Evolutionary conservation across 805 yeast genomes (phyloP).

Genomic region (Metahyphopichia silvanorum): DNA sequence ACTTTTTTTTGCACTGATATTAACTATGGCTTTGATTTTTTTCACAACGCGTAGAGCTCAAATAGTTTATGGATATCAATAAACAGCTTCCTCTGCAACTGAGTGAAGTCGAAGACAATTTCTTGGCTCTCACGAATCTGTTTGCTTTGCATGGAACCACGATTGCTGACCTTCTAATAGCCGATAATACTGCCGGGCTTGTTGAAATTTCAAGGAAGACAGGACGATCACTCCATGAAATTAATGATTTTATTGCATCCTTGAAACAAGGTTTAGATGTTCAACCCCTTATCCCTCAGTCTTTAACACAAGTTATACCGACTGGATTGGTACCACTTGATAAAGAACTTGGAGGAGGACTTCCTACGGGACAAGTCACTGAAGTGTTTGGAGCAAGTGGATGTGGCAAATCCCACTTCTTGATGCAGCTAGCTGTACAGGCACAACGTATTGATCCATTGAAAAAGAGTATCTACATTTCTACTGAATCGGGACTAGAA

Average conservation of each 20-base stretch:
- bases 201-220: slow-evolving; percentile 1
- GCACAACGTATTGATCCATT: slow-evolving; percentile 36
- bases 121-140: neutral
- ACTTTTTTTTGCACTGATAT: too few relatives aligned
- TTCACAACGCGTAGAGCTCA: too few relatives aligned
- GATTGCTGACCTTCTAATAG: neutral
- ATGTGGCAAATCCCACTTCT: slow-evolving; percentile 80
- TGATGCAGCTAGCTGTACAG: slow-evolving; percentile 61
- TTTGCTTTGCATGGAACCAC: neutral
- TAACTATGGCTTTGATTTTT: too few relatives aligned
- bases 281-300: neutral
- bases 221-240: neutral
- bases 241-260: neutral
- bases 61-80: slow-evolving; percentile 1
- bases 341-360: slow-evolving; percentile 25
- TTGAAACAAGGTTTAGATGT: neutral
- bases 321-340: slow-evolving; percentile 28
- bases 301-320: slow-evolving; percentile 5
- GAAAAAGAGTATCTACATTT: slow-evolving; percentile 51
- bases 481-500: slow-evolving; percentile 74
- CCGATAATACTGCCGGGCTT: neutral
- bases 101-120: slow-evolving; percentile 1
- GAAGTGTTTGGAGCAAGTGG: slow-evolving; percentile 86
- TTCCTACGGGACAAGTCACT: slow-evolving; percentile 38
- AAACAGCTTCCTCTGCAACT: slow-evolving; percentile 1